A percentile compares a stretch with the other conserved stretches of the same genome.
Evolutionary conservation across 2,329 filamentous ascomycete genomes (phyloP).

Genomic region (Pezicula carpinea): DNA sequence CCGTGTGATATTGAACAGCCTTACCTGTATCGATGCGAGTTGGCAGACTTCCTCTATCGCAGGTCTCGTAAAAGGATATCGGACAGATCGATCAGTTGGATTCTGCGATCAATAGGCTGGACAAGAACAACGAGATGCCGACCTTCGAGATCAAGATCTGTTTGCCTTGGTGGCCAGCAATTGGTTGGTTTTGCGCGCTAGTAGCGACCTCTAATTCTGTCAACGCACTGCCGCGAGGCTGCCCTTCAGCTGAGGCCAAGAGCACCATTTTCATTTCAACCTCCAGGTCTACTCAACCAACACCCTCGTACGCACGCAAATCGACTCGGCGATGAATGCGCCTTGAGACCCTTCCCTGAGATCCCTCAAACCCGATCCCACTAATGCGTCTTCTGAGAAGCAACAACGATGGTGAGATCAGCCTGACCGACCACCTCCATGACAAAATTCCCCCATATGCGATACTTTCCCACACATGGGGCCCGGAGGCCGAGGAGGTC

Average conservation of each 20-base stretch:
- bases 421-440: conserved; percentile 5
- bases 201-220: no score
- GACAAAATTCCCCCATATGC: conserved; percentile 16
- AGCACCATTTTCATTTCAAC: no score
- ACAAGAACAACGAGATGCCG: conserved; percentile 28
- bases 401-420: conserved; percentile 9
- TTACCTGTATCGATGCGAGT: conserved; percentile 25
- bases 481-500: conserved; percentile 10
- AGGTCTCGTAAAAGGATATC: conserved; percentile 7
- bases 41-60: conserved; percentile 23
- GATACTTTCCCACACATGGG: conserved; percentile 25
- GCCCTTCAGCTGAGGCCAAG: no score
- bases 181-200: no score
- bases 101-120: conserved; percentile 19
- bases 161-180: no score
- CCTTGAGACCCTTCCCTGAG: no score
- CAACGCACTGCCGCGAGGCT: no score
- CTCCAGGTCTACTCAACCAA: no score
- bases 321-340: no score
- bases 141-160: conserved; percentile 32
- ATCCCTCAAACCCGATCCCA: conserved; percentile 10
- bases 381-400: conserved; percentile 12
- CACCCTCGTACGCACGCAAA: no score
- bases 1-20: conserved; percentile 26
- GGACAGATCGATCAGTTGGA: conserved; percentile 6